Conservation (phyloP, 106 monocot species). For the Platanthera zijinensis region DNA sequence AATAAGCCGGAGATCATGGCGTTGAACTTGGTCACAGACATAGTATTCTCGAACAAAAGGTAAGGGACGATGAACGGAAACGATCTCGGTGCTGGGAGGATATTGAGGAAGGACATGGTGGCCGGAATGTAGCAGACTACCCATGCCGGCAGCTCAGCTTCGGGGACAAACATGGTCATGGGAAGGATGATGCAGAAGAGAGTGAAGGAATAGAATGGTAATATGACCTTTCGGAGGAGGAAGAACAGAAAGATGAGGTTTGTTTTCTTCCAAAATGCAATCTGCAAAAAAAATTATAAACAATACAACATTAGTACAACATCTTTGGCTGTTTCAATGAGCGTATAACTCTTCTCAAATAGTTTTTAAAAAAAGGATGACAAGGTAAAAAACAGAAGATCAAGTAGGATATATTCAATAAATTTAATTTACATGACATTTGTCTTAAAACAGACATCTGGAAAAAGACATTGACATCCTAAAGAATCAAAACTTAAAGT, state of each 20-base stretch:
- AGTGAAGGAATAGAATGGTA: constrained; percentile 97
- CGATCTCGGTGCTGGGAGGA: constrained; percentile 75
- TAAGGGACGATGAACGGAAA: constrained; percentile 96
- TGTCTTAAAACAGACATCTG: no score
- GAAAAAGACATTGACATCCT: no score
- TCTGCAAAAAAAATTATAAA: constrained; percentile 33
- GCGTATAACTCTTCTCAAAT: no score
- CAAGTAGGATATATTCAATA: no score
- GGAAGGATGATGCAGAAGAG: constrained; percentile 98
- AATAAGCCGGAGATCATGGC: constrained; percentile 95
- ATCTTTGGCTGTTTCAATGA: not conserved
- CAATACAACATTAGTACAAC: not conserved
- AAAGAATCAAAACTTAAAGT: no score
- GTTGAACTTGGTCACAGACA: constrained; percentile 97
- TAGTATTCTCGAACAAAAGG: constrained; percentile 95
- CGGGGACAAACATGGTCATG: constrained; percentile 97
- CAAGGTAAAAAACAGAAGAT: not conserved
- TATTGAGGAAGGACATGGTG: constrained; percentile 86
- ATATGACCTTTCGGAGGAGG: constrained; percentile 87
- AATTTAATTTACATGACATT: no score
- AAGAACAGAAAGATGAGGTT: constrained; percentile 94
- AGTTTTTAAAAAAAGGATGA: not conserved
- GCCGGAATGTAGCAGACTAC: constrained; percentile 94
- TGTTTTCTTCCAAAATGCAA: constrained; percentile 81
- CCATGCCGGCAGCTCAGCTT: constrained; percentile 89